Evolutionary conservation across 225 moss, liverwort and hornwort species (phyloP), one percentile per base, ranked within the genome.

Genomic region (Ulota crispa): DNA sequence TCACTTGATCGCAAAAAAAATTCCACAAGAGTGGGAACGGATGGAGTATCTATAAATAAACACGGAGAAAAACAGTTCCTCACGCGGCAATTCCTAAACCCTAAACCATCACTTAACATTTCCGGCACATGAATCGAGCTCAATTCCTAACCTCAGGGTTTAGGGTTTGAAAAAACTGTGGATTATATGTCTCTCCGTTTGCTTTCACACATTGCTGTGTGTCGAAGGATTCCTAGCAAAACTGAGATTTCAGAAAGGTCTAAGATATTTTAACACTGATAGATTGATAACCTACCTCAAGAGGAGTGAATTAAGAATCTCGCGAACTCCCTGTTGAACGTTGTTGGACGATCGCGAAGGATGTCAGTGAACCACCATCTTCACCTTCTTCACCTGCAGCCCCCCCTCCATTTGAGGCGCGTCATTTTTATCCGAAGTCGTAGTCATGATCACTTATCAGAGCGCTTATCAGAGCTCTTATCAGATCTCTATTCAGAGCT

Each of bases 231-330:
- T 24, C 31, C 75, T 55, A 9, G 45, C 36, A 31, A 14, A 54
- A 6, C 13, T 39, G 23, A 64, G 57, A 9, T 23, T n/a, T 30
- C 8, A n/a, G 39, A 39, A 39, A 39, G 39, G 8, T 68, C 21
- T 9, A 53, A 62, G 27, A n/a, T n/a, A 64, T 28, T 60, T 3
- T 8, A 9, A 72, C n/a, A n/a, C n/a, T n/a, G n/a, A n/a, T n/a
- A n/a, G n/a, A n/a, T 81, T 14, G n/a, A n/a, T n/a, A n/a, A n/a
- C 85, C 82, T 85, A 99, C 98, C 94, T 89, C 70, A 95, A 85
- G 23, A 99, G 93, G 15, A 94, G 92, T 23, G 94, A 92, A 83
- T 96, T 94, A n/a, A 99, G 85, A 71, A 92, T 91, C 83, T 99
- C 98, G 32, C 86, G 91, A 69, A 99, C 94, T 69, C 98, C 98